Base-by-base conservation (phyloP, 805 yeast genomes). In the Metschnikowia aberdeeniae region DNA sequence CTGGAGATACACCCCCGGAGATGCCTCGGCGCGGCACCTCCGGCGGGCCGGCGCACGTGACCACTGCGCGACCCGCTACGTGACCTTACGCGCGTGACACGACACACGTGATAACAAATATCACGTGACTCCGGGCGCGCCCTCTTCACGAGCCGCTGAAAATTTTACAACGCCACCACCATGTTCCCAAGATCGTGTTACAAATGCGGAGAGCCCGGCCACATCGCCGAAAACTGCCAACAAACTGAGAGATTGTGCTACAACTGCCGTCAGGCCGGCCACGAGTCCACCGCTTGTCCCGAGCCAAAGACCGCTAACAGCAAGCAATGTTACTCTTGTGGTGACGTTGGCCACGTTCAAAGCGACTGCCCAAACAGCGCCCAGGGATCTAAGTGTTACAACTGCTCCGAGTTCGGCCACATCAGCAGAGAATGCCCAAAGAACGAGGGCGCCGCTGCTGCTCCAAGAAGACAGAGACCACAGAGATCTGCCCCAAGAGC, bases 291-390 rank as follows among this genome's bases (percentile, higher is more conserved):
- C 57, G 95, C 86, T 53, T 89, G 97, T 70, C 85, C 93, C 36
- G 82, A 82, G 62, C 95, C 96, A 63, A 86, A 84, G 69, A 89
- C 89, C 68, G 79, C 86, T 55, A 81, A 81, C 57, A 80, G 80
- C 66, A 89, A 89, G 70, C 89, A 89, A 68, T 89, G 97, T 70
- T 89, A 86, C 83, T 85, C 85, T 68, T 89, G 97, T 72, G 93
- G 93, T 60, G 86, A 84, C 65, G 77, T 84, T 46, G 97, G 96
- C 45, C 97, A 89, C 63, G 82, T 89, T 58, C 88, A 85, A 67
- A 72, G 85, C 42, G 96, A 89, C 64, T 89, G 97, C 72, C 78
- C 84, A 28, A 75, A 76, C 55, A 79, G 77, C 62, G 75, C 72
- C 59, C 83, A 67, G 73, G 82, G 83, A 49, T 68, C 83, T 55